These are phyloP conservation scores for Exserohilum turcica DNA, from an alignment of 2,329 filamentous ascomycete species.

Conservation along the genomic window DNA sequence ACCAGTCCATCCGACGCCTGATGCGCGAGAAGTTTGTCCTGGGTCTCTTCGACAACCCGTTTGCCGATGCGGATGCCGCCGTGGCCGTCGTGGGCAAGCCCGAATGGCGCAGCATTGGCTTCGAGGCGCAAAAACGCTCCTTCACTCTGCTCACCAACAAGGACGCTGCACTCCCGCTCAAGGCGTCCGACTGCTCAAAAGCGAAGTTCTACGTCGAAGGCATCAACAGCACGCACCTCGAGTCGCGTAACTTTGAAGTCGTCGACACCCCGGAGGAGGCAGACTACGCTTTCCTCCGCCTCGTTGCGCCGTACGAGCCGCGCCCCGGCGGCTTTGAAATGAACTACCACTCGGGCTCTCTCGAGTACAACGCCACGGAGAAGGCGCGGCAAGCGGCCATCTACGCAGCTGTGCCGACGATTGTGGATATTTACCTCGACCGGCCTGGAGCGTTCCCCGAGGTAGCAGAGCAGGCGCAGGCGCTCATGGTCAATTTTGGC, in stretches of 20 bases:
- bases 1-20: slow-evolving; percentile 54
- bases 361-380: slow-evolving; percentile 51
- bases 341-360: slow-evolving; percentile 48
- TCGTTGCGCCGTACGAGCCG: slow-evolving; percentile 50
- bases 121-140: slow-evolving; percentile 46
- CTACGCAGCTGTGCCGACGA: slow-evolving; percentile 47
- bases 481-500: slow-evolving; percentile 51
- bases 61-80: slow-evolving; percentile 54
- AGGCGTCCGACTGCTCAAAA: slow-evolving; percentile 21
- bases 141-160: slow-evolving; percentile 48
- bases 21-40: slow-evolving; percentile 59
- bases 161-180: slow-evolving; percentile 38
- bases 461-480: slow-evolving; percentile 46
- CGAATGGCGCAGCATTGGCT: slow-evolving; percentile 50
- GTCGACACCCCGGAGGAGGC: slow-evolving; percentile 48
- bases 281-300: slow-evolving; percentile 50
- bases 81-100: slow-evolving; percentile 52
- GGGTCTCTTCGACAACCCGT: slow-evolving; percentile 59
- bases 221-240: slow-evolving; percentile 41
- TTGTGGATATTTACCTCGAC: slow-evolving; percentile 54
- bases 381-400: slow-evolving; percentile 48
- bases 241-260: slow-evolving; percentile 39
- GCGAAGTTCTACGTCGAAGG: slow-evolving; percentile 46
- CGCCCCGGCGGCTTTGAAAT: slow-evolving; percentile 52
- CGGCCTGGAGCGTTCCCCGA: slow-evolving; percentile 53